phyloP scores from a whole-genome alignment of 2,329 filamentous ascomycete genomes.

The Paecilomyces fulvus region DNA sequence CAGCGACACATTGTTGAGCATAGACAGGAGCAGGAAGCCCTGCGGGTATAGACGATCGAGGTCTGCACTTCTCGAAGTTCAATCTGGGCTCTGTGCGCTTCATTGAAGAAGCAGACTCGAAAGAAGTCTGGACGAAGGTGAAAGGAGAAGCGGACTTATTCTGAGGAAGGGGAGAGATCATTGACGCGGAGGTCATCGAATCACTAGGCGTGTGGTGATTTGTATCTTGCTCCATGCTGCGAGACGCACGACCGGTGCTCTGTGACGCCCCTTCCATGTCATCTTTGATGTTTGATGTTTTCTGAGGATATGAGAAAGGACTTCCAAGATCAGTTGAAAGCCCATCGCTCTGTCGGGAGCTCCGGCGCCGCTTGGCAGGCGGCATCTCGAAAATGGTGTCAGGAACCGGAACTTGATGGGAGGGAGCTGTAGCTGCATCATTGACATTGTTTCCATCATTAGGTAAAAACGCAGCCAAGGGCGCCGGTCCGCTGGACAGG shows the following conservation, averaged over 20 bases:
- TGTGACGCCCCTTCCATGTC: conserved; percentile 7
- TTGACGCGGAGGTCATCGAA: conserved; percentile 18
- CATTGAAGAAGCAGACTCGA: conserved; percentile 9
- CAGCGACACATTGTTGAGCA: conserved; percentile 82
- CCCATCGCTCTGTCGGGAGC: conserved; percentile 5
- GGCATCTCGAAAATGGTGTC: conserved; percentile 3
- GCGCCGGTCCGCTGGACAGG: conserved; percentile 2
- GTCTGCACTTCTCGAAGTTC: conserved; percentile 48
- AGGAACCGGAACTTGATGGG: background rate
- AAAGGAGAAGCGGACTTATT: conserved; percentile 20
- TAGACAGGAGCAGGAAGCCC: conserved; percentile 67
- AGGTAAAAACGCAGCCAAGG: conserved; percentile 9
- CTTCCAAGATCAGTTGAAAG: background rate
- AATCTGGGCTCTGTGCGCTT: conserved; percentile 18
- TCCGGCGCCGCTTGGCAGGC: conserved; percentile 12
- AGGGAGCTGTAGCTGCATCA: conserved; percentile 4
- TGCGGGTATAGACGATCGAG: conserved; percentile 75
- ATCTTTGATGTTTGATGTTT: background rate
- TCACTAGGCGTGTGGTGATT: conserved; percentile 17
- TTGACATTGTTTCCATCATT: background rate
- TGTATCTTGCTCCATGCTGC: conserved; percentile 11
- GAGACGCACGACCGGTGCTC: conserved; percentile 8
- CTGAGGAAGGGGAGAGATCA: conserved; percentile 14
- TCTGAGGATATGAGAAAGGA: background rate
- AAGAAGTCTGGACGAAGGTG: conserved; percentile 10